These are phyloP conservation scores for Malania oleifera DNA, from an alignment of 164 flowering plant genomes.

Conservation along the genomic window DNA sequence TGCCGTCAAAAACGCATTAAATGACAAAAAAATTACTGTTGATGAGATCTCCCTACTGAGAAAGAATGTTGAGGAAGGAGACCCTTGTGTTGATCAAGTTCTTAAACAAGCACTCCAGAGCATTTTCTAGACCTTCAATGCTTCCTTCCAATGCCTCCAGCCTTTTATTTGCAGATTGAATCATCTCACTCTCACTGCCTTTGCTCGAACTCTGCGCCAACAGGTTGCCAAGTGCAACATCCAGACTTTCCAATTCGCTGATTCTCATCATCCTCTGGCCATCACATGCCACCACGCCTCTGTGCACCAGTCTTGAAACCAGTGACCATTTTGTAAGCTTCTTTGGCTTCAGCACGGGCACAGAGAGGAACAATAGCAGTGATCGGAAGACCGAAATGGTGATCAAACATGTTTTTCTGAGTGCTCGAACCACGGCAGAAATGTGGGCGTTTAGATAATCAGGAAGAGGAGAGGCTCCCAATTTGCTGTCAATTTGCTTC, in stretches of 20 bases:
- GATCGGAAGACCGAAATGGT: constrained; percentile 21
- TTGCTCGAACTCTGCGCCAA: constrained; percentile 8
- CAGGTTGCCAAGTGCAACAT: constrained; percentile 20
- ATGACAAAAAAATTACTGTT: not conserved
- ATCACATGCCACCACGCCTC: constrained; percentile 21
- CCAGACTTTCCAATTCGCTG: constrained; percentile 34
- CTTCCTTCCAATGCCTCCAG: constrained; percentile 18
- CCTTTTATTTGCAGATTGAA: constrained; percentile 8
- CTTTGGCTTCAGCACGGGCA: constrained; percentile 19
- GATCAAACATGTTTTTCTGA: constrained; percentile 21
- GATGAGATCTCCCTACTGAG: constrained; percentile 9
- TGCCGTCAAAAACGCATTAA: not conserved
- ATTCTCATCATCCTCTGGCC: constrained; percentile 5
- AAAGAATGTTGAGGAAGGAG: constrained; percentile 22
- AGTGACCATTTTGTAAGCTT: constrained; percentile 23
- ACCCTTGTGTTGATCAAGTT: constrained; percentile 24
- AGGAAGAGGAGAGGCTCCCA: not conserved
- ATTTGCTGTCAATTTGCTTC: constrained; percentile 25
- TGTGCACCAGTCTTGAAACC: constrained; percentile 26
- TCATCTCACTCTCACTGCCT: constrained; percentile 15
- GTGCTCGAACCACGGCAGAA: constrained; percentile 18
- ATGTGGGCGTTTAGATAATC: constrained; percentile 18
- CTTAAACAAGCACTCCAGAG: constrained; percentile 26
- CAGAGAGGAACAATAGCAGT: constrained; percentile 21
- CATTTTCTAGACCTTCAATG: constrained; percentile 26